These are phyloP conservation scores for Patellifolia procumbens DNA, from an alignment of 179 eudicot genomes.

Conservation along the genomic window DNA sequence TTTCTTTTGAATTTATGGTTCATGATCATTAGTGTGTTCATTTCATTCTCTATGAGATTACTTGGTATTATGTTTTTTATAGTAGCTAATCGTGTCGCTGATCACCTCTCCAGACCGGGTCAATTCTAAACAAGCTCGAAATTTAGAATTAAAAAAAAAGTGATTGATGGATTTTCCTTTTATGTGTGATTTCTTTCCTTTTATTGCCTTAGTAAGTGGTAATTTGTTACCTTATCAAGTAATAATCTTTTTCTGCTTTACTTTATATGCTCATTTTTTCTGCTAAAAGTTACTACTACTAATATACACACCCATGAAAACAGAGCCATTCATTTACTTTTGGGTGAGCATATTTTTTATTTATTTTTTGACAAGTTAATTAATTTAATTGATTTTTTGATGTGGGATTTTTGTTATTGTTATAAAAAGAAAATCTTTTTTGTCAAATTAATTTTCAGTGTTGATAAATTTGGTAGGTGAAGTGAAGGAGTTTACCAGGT, in stretches of 20 bases:
- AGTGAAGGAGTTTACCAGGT: conserved; percentile 30
- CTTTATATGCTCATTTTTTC: conserved; percentile 2
- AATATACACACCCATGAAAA: conserved; percentile 4
- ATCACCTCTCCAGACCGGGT: too few relatives aligned
- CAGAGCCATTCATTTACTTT: background rate
- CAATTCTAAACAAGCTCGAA: too few relatives aligned
- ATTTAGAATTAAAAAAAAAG: too few relatives aligned
- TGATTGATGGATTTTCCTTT: background rate
- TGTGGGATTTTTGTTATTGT: background rate
- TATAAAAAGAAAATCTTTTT: too few relatives aligned
- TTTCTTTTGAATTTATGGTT: background rate
- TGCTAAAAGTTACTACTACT: background rate
- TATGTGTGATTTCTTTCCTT: conserved; percentile 16
- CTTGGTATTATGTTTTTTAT: too few relatives aligned
- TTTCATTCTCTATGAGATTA: too few relatives aligned
- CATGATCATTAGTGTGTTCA: background rate
- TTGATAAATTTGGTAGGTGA: conserved; percentile 29
- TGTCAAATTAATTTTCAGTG: background rate
- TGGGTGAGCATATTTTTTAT: background rate
- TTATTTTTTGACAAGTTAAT: too few relatives aligned
- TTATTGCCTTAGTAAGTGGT: conserved; percentile 6
- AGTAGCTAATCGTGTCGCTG: too few relatives aligned
- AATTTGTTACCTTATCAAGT: conserved; percentile 6
- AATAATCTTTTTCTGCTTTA: conserved; percentile 1
- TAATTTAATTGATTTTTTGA: too few relatives aligned